phyloP scores from a whole-genome alignment of 140 eudicot species.

The Senecio squalidus region DNA sequence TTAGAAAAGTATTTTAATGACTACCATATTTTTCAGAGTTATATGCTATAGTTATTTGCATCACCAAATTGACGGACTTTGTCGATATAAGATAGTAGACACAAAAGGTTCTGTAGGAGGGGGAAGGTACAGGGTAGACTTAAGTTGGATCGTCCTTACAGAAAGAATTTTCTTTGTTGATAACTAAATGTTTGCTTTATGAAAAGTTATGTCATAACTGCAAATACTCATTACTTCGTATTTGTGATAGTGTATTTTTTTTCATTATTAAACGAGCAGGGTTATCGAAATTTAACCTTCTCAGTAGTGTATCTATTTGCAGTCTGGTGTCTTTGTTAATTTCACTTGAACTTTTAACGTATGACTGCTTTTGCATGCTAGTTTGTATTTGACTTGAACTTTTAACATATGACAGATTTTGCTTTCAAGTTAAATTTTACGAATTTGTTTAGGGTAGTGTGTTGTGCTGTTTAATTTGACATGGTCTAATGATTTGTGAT shows the following conservation, averaged over 20 bases:
- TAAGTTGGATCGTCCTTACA: neutral
- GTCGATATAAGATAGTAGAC: neutral
- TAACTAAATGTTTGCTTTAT: neutral
- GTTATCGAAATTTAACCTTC: too few relatives aligned
- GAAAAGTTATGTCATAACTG: neutral
- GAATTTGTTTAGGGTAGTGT: slow-evolving; percentile 1
- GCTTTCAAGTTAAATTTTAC: neutral
- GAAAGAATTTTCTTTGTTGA: too few relatives aligned
- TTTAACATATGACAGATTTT: too few relatives aligned
- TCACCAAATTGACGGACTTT: neutral
- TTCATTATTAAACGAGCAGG: too few relatives aligned
- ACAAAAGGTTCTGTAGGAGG: neutral
- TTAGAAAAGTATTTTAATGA: neutral
- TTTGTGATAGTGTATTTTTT: too few relatives aligned
- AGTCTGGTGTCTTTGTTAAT: neutral
- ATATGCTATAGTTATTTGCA: neutral
- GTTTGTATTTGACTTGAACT: neutral
- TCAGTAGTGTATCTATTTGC: too few relatives aligned
- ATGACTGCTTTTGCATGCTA: neutral
- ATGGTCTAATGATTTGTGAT: neutral
- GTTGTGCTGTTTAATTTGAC: neutral
- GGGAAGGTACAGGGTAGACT: neutral
- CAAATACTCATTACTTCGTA: neutral
- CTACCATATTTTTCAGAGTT: neutral
- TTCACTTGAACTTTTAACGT: neutral